Percentiles rank a stretch among this genome's conserved stretches.
Evolutionary conservation across 768 basidiomycete species (phyloP).

Genomic region (Tricholoma bakamatsutake): DNA sequence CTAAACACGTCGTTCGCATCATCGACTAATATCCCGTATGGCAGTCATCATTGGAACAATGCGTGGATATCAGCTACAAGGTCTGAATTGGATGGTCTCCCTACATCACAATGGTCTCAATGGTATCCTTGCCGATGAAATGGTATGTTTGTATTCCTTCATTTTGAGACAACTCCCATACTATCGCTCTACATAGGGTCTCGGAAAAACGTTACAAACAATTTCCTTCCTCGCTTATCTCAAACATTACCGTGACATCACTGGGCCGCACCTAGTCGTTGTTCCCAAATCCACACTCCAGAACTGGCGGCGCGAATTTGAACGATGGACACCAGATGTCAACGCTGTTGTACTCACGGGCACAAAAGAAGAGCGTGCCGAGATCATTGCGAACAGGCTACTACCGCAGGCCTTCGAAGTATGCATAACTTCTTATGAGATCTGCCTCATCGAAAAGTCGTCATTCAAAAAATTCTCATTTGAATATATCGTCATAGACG

Average conservation of each 20-base stretch:
- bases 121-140: conserved; percentile 96
- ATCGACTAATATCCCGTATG: conserved; percentile 1
- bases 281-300: conserved; percentile 98
- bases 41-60: conserved; percentile 85
- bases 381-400: conserved; percentile 71
- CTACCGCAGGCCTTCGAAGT: conserved; percentile 89
- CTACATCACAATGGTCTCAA: conserved; percentile 95
- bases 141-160: conserved; percentile 41
- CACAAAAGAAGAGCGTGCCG: conserved; percentile 82
- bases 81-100: conserved; percentile 96
- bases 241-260: conserved; percentile 69
- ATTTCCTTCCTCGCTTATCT: conserved; percentile 96
- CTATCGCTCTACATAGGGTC: conserved; percentile 48
- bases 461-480: conserved; percentile 92
- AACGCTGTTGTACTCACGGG: conserved; percentile 79
- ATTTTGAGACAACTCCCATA: not conserved
- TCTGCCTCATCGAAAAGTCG: conserved; percentile 93
- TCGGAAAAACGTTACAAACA: conserved; percentile 97
- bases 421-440: conserved; percentile 94
- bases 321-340: conserved; percentile 86
- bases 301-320: conserved; percentile 95
- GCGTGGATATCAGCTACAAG: conserved; percentile 93
- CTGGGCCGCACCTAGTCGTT: conserved; percentile 89
- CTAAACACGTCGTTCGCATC: not conserved
- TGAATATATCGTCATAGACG: conserved; percentile 97